A percentile compares a stretch with the other conserved stretches of the same genome.
Conservation (phyloP, 495 filamentous ascomycete genomes). For the Penicillium simplicissimum region DNA sequence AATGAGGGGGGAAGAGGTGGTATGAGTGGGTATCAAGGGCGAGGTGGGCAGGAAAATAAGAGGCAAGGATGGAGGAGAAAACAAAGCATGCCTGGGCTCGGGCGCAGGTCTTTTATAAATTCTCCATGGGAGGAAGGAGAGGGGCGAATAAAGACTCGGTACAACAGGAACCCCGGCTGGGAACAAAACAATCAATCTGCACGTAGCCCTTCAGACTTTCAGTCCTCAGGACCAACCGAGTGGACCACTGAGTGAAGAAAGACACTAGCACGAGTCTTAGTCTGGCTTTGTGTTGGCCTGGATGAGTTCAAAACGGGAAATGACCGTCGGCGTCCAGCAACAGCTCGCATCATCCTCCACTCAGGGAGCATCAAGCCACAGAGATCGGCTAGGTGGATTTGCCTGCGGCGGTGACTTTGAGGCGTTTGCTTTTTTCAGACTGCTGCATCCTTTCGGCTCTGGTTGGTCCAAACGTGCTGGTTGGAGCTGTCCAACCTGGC, state of each 20-base stretch:
- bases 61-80: not conserved
- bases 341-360: not conserved
- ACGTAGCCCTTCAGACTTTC: conserved; percentile 4
- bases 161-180: conserved; percentile 7
- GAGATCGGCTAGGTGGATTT: conserved; percentile 12
- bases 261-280: conserved; percentile 12
- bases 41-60: not conserved
- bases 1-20: not conserved
- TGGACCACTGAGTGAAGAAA: conserved; percentile 7
- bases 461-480: not conserved
- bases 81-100: not conserved
- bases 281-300: not conserved
- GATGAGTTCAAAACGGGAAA: not conserved
- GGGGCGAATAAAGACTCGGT: not conserved
- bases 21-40: conserved; percentile 3
- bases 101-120: conserved; percentile 20
- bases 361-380: not conserved
- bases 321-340: not conserved
- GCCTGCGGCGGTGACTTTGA: conserved; percentile 1
- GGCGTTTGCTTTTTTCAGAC: conserved; percentile 2
- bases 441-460: not conserved
- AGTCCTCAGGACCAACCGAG: not conserved
- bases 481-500: not conserved
- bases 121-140: not conserved
- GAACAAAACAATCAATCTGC: conserved; percentile 22